A percentile compares a stretch with the other conserved stretches of the same genome.
These are phyloP conservation scores for Lepidopterella palustris DNA, from an alignment of 495 filamentous ascomycete species.

Conservation along the genomic window DNA sequence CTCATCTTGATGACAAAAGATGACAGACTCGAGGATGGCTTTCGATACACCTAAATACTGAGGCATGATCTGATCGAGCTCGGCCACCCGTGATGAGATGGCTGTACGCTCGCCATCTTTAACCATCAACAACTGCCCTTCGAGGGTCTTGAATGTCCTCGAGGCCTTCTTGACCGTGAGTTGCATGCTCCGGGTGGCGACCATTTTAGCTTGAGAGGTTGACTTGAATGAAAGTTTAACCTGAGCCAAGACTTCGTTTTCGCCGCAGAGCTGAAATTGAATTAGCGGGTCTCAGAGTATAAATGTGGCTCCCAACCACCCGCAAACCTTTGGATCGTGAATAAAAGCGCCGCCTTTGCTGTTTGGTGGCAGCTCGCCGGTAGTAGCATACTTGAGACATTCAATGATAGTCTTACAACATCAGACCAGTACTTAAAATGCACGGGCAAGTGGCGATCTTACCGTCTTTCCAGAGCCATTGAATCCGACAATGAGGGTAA, in stretches of 20 bases:
- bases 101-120: constrained; percentile 72
- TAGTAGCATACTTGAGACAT: constrained; percentile 97
- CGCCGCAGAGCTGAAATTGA: constrained; percentile 61
- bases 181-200: constrained; percentile 73
- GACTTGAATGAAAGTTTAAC: constrained; percentile 82
- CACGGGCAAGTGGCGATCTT: constrained; percentile 14
- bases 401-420: constrained; percentile 79
- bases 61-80: constrained; percentile 77
- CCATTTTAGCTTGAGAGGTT: constrained; percentile 67
- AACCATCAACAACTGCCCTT: constrained; percentile 65
- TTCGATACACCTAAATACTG: constrained; percentile 84
- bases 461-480: constrained; percentile 96
- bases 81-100: constrained; percentile 69
- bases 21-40: constrained; percentile 85
- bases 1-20: constrained; percentile 98
- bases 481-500: constrained; percentile 92
- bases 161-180: constrained; percentile 78
- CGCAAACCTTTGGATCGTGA: constrained; percentile 76
- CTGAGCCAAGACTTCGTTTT: constrained; percentile 86
- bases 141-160: constrained; percentile 67
- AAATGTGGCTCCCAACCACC: not conserved
- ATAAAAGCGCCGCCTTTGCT: constrained; percentile 87
- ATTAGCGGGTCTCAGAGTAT: not conserved
- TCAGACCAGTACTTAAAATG: not conserved
- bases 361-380: constrained; percentile 87